A percentile compares a stretch with the other conserved stretches of the same genome.
Evolutionary conservation across 164 flowering plant genomes (phyloP).

Genomic region (Magnolia sinica): DNA sequence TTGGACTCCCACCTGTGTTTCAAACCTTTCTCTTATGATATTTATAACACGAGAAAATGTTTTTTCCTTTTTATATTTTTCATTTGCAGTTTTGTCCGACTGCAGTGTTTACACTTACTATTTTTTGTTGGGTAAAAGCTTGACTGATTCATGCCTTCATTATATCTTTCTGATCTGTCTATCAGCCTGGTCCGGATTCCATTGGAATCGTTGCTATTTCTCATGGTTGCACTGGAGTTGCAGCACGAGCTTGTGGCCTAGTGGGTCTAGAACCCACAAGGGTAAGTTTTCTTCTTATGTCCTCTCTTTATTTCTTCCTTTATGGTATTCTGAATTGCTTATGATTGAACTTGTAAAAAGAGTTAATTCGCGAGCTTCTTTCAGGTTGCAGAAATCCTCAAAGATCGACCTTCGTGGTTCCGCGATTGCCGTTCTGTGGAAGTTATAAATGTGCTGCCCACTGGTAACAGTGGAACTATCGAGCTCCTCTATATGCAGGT

Average conservation of each 20-base stretch:
- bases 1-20: neutral
- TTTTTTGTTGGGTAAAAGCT: neutral
- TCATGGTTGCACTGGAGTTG: slow-evolving; percentile 92
- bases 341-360: neutral
- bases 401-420: slow-evolving; percentile 93
- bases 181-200: slow-evolving; percentile 99
- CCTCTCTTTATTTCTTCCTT: neutral
- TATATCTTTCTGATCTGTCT: neutral
- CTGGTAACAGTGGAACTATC: slow-evolving; percentile 96
- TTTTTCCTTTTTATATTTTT: too few relatives aligned
- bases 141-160: neutral
- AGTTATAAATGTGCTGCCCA: slow-evolving; percentile 77
- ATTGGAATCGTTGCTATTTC: slow-evolving; percentile 99
- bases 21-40: neutral
- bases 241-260: slow-evolving; percentile 95
- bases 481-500: slow-evolving; percentile 99
- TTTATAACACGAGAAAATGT: too few relatives aligned
- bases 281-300: slow-evolving; percentile 31
- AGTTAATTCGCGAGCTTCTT: slow-evolving; percentile 2
- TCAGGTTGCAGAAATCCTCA: slow-evolving; percentile 94
- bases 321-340: neutral
- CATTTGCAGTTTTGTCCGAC: too few relatives aligned
- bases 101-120: neutral
- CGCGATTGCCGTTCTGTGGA: slow-evolving; percentile 95
- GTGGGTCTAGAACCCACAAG: slow-evolving; percentile 93